phyloP scores from a whole-genome alignment of 2,329 filamentous ascomycete species.

The Simplicillium aogashimaense region DNA sequence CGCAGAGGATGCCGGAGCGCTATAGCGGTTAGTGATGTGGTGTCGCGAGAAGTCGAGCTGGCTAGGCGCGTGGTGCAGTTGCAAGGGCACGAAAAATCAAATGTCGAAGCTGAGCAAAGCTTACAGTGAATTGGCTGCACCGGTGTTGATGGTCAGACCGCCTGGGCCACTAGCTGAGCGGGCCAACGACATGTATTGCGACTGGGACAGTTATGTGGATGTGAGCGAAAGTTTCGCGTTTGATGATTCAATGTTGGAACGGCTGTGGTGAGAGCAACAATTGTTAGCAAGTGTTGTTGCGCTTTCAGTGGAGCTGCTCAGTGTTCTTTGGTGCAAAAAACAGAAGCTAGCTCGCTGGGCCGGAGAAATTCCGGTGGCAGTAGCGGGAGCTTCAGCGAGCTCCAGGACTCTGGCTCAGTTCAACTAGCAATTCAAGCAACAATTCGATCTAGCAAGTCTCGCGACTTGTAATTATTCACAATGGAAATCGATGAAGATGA shows the following conservation, averaged over 20 bases:
- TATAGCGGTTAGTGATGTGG: conserved; percentile 4
- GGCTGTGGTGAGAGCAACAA: not conserved
- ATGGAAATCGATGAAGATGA: conserved; percentile 63
- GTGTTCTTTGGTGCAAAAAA: too few species aligned
- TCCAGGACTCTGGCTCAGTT: conserved; percentile 4
- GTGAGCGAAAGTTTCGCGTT: conserved; percentile 1
- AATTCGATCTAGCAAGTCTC: too few species aligned
- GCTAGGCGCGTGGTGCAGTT: too few species aligned
- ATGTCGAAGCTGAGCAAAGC: conserved; percentile 3
- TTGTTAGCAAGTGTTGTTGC: not conserved
- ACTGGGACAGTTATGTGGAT: too few species aligned
- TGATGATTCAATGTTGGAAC: conserved; percentile 4
- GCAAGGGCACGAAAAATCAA: too few species aligned
- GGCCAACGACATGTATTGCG: conserved; percentile 33
- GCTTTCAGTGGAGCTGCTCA: not conserved
- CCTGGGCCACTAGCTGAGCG: conserved; percentile 50
- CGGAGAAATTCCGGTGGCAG: conserved; percentile 1
- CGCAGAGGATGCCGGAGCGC: conserved; percentile 17
- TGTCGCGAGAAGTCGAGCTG: too few species aligned
- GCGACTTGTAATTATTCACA: conserved; percentile 9
- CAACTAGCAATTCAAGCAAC: too few species aligned
- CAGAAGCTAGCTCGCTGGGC: conserved; percentile 1
- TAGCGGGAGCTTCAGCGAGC: not conserved
- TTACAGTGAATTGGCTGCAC: conserved; percentile 42
- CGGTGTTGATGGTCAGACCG: conserved; percentile 55